Conservation (phyloP, 108 stramenopile species). For the Cyclostephanos tholiformis region DNA sequence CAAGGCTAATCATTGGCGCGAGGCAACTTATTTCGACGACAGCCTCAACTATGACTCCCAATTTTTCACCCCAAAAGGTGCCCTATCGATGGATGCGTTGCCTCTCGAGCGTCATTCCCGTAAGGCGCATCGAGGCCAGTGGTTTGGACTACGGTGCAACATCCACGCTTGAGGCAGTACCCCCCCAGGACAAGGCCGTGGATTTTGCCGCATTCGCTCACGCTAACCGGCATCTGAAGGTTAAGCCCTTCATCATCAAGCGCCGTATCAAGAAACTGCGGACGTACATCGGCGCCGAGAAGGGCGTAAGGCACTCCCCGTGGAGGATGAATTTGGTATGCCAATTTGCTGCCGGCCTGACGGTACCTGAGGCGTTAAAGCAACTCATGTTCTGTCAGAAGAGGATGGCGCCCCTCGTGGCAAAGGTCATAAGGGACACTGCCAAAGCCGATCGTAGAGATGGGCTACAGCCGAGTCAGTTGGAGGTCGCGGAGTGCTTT, state of each 20-base stretch:
- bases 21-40: conserved; percentile 2
- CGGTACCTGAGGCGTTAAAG: conserved; percentile 77
- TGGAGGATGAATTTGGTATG: conserved; percentile 83
- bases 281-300: conserved; percentile 68
- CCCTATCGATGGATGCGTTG: neutral
- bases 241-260: conserved; percentile 77
- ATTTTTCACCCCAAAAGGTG: neutral
- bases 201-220: conserved; percentile 34
- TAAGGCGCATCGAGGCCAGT: neutral
- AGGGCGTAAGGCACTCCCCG: conserved; percentile 73
- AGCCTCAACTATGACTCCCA: neutral
- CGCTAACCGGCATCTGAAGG: conserved; percentile 47
- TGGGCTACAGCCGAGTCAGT: conserved; percentile 70
- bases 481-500: conserved; percentile 89
- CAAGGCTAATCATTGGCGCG: conserved; percentile 17
- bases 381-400: conserved; percentile 78
- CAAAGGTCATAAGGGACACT: conserved; percentile 71
- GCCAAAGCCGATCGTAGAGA: conserved; percentile 76
- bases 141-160: conserved; percentile 32
- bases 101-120: conserved; percentile 10
- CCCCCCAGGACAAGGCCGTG: conserved; percentile 32
- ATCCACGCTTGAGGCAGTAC: conserved; percentile 21
- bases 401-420: conserved; percentile 64
- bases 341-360: conserved; percentile 71
- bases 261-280: conserved; percentile 54